Evolutionary conservation across 2,329 filamentous ascomycete genomes (phyloP), one percentile per base, ranked within the genome.

Genomic region (Hysterium pulicare): DNA sequence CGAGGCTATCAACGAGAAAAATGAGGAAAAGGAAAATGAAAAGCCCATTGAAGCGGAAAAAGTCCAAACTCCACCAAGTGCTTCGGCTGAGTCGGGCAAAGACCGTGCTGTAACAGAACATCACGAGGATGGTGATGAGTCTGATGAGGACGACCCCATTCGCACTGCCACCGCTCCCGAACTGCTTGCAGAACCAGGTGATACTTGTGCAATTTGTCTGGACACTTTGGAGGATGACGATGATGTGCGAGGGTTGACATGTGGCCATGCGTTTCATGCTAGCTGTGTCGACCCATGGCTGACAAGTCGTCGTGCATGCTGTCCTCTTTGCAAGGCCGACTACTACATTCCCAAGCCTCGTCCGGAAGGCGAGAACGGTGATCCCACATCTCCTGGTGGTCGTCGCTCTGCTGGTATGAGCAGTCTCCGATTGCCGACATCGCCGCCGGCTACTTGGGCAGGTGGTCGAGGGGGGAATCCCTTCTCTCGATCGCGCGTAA

Each of bases 181-280:
- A 57, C 75, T 90, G 61, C 72, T 95, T 45, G 82, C 82, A 20
- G 84, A 85, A 40, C 87, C 89, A 0, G 93, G 91, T 33, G 93
- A 98, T 62, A 86, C 89, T 2, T 98, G 93, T 68, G 93, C 93
- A 38, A 97, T 98, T 57, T 98, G 93, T 67, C 85, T 98, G 51
- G 93, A 98, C 61, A 85, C 81, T 0, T 79, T 98, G 15, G 93
- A 98, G 65, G 89, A 97, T 49, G 88, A 96, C 49, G 93, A 97
- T 56, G 91, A 98, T 62, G 84, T 98, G 38, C 87, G 93, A 54
- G 93, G 93, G 2, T 72, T 98, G 47, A 90, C 88, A 3, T 98
- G 93, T 60, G 93, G 93, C n/a, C 93, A 98, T 67, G 90, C 91
- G 41, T 98, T 97, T 79, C 93, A 98, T 65, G 90, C 90, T 38